Evolutionary conservation across 768 basidiomycete genomes (phyloP), one percentile per base, ranked within the genome.

Genomic region (Pleurotus platypus): DNA sequence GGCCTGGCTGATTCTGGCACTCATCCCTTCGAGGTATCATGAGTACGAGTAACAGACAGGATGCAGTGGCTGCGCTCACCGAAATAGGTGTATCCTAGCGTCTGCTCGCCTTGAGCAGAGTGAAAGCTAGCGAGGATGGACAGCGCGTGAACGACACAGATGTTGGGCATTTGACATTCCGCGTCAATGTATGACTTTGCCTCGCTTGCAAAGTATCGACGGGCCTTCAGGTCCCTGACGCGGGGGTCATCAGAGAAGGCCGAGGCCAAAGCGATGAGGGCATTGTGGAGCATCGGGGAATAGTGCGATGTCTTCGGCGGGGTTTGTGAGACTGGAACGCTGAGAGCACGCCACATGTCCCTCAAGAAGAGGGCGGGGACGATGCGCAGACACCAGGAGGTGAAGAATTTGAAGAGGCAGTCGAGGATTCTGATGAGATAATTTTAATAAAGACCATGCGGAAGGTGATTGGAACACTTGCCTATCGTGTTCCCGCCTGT

Each of bases 201-300:
- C 26, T 67, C 66, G 13, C 71, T 66, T 35, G 74, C 75, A 48
- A 78, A 79, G 30, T 72, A 71, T 46, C 72, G 70, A 5, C 79
- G 72, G 1, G 76, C 62, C 57, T 74, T 76, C 53, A 75, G 60
- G 60, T 79, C 77, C 15, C 75, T 66, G 54, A 79, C 70, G 46
- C 64, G 65, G 5, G 75, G 75, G 20, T 78, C 75, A 39, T 80
- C 79, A 1, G 77, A 73, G 45, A 78, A 77, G 0, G 75, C 75
- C 5, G 72, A 64, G 2, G 71, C 78, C 20, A 80, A 58, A 0
- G 79, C 72, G 4, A 89, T 68, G 2, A 86, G 73, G 1, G 85
- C 77, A 60, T 89, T 89, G 69, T 89, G 87, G 6, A 89, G 74
- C 80, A 89, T 83, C 0, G 87, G 85, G 2, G 85, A 86, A 67